phyloP scores from a whole-genome alignment of 352 stramenopile genomes.

The Thraustotheca clavata region DNA sequence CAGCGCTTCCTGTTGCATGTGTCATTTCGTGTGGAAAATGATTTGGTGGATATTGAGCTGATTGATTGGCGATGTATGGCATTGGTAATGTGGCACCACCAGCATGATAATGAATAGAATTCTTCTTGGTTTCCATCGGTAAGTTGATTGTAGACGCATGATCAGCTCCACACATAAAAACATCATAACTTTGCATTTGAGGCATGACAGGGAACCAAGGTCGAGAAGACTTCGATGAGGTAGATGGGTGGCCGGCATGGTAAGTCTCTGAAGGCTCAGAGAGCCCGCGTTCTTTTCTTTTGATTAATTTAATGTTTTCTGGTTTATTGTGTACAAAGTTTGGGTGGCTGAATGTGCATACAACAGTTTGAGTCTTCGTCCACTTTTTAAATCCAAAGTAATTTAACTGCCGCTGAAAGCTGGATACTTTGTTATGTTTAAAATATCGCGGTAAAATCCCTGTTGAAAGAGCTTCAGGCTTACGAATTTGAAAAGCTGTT shows the following conservation, averaged over 20 bases:
- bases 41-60: background rate
- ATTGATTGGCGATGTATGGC: background rate
- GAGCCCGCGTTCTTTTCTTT: slow-evolving; percentile 46
- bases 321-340: slow-evolving; percentile 52
- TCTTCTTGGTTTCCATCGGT: background rate
- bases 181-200: no score
- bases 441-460: slow-evolving; percentile 63
- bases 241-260: no score
- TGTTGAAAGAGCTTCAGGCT: slow-evolving; percentile 43
- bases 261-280: slow-evolving; percentile 15
- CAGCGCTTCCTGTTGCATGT: no score
- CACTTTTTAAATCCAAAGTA: slow-evolving; percentile 81
- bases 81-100: background rate
- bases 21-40: slow-evolving; percentile 4
- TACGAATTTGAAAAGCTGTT: slow-evolving; percentile 64
- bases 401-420: slow-evolving; percentile 68
- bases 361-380: slow-evolving; percentile 70
- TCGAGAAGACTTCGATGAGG: no score
- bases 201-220: no score
- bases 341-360: slow-evolving; percentile 66
- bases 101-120: background rate
- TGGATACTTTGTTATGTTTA: slow-evolving; percentile 75
- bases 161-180: no score
- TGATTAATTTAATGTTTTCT: slow-evolving; percentile 65
- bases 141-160: background rate